Evolutionary conservation across 1,139 yeast species (phyloP).

Genomic region (Lodderomyces parapsilosis): DNA sequence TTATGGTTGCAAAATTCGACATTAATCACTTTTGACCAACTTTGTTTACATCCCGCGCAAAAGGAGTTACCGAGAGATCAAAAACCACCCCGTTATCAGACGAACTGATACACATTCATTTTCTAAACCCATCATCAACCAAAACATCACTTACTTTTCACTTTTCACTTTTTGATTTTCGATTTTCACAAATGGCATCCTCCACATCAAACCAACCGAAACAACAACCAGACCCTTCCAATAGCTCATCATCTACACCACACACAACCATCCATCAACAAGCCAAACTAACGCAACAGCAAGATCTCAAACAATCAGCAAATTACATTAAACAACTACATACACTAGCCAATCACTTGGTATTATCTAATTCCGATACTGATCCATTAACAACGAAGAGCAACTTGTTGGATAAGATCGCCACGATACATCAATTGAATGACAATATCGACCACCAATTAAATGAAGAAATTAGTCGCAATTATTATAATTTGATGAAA

Average conservation of each 20-base stretch:
- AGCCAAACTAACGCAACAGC: constrained; percentile 38
- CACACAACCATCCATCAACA: constrained; percentile 32
- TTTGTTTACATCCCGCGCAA: too few species aligned
- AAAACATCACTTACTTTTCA: too few species aligned
- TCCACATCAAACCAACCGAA: not conserved
- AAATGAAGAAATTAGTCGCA: constrained; percentile 25
- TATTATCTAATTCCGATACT: constrained; percentile 19
- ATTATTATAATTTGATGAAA: constrained; percentile 23
- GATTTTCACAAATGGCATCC: not conserved
- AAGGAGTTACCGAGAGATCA: too few species aligned
- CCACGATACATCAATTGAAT: constrained; percentile 45
- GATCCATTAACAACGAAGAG: not conserved
- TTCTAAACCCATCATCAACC: too few species aligned
- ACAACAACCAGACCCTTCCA: constrained; percentile 2
- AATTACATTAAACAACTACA: constrained; percentile 27
- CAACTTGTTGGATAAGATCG: constrained; percentile 36
- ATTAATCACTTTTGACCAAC: too few species aligned
- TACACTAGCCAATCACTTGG: constrained; percentile 27
- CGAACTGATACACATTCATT: too few species aligned
- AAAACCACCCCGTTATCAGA: too few species aligned
- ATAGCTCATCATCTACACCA: constrained; percentile 11
- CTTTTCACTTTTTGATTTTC: too few species aligned
- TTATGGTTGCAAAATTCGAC: not conserved
- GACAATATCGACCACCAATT: constrained; percentile 28
- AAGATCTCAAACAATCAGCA: constrained; percentile 28